These are phyloP conservation scores for Thalassiosira ordinaria DNA, from an alignment of 352 stramenopile species.

Conservation along the genomic window DNA sequence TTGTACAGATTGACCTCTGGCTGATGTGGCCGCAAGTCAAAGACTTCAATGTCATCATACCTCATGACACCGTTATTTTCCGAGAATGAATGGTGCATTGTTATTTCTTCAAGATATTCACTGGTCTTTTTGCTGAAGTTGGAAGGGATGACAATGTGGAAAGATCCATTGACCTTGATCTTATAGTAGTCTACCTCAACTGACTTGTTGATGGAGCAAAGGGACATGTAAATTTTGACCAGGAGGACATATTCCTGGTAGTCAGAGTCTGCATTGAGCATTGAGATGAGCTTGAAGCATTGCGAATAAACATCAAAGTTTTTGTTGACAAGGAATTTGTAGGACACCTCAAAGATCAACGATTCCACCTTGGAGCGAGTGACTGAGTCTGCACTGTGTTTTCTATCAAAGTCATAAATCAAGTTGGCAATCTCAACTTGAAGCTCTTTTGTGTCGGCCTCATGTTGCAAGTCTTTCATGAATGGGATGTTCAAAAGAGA, in stretches of 20 bases:
- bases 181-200: constrained; percentile 79
- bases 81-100: constrained; percentile 64
- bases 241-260: constrained; percentile 74
- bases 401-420: constrained; percentile 72
- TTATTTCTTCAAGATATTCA: constrained; percentile 69
- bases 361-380: constrained; percentile 73
- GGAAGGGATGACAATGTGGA: constrained; percentile 68
- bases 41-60: constrained; percentile 71
- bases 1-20: constrained; percentile 72
- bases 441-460: constrained; percentile 62
- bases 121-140: constrained; percentile 72
- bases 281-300: constrained; percentile 70
- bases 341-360: constrained; percentile 68
- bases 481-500: constrained; percentile 68
- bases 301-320: constrained; percentile 58
- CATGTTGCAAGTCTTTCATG: constrained; percentile 69
- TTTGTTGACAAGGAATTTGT: constrained; percentile 79
- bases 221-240: constrained; percentile 76
- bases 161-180: constrained; percentile 62
- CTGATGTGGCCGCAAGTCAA: constrained; percentile 66
- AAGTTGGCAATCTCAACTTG: constrained; percentile 72
- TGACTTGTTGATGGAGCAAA: constrained; percentile 75
- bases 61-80: constrained; percentile 69
- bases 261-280: constrained; percentile 68
- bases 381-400: constrained; percentile 55